Percentiles rank a stretch among this genome's conserved stretches.
phyloP scores from a whole-genome alignment of 2,329 filamentous ascomycete species.

The Mycosphaerella sp. region DNA sequence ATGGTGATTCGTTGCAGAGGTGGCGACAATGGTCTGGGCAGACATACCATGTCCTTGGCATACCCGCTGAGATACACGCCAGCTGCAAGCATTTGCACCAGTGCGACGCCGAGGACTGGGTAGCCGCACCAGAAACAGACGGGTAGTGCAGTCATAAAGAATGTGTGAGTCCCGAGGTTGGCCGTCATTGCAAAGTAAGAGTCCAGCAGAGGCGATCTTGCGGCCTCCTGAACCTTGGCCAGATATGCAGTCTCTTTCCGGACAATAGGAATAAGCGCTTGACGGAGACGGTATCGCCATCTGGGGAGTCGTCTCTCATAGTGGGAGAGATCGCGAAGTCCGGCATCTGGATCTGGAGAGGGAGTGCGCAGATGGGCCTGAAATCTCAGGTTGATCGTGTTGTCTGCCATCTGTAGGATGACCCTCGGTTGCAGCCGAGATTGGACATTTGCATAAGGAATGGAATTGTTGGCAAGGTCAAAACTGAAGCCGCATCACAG shows the following conservation, averaged over 20 bases:
- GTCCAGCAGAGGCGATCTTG: conserved; percentile 80
- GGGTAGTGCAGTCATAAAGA: conserved; percentile 94
- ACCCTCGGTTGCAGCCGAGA: conserved; percentile 14
- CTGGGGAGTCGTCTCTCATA: conserved; percentile 62
- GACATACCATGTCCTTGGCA: conserved; percentile 86
- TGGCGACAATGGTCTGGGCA: conserved; percentile 85
- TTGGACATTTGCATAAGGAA: conserved; percentile 12
- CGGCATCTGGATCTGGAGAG: conserved; percentile 55
- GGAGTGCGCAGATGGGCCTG: conserved; percentile 28
- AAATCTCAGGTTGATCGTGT: conserved; percentile 17
- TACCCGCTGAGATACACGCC: conserved; percentile 72
- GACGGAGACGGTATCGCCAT: conserved; percentile 85
- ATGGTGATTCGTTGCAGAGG: conserved; percentile 92
- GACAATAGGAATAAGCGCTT: conserved; percentile 75
- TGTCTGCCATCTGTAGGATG: conserved; percentile 20
- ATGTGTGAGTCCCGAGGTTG: conserved; percentile 94
- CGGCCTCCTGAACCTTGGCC: conserved; percentile 71
- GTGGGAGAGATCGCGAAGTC: conserved; percentile 67
- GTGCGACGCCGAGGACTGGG: conserved; percentile 71
- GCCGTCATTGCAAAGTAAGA: conserved; percentile 96
- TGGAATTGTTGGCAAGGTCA: neutral
- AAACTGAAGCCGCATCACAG: no score
- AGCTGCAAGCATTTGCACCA: conserved; percentile 57
- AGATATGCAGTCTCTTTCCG: conserved; percentile 95
- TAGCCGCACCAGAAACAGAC: conserved; percentile 97